Evolutionary conservation across 768 basidiomycete genomes (phyloP).

Genomic region (Mycena epipterygia): DNA sequence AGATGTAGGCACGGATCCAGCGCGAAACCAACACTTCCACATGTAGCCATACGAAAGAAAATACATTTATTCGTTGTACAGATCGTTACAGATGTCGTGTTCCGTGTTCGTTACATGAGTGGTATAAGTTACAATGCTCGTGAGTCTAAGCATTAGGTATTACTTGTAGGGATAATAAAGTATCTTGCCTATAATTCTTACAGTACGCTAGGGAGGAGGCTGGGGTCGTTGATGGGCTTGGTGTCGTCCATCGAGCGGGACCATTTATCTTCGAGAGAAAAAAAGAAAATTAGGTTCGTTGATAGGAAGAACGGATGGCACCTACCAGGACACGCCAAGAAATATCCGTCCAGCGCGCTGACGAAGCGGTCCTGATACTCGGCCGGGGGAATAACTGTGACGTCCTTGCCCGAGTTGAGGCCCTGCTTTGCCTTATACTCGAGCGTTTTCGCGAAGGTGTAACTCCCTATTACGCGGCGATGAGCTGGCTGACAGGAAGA

Average conservation of each 20-base stretch:
- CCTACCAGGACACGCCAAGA: conserved; percentile 81
- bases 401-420: conserved; percentile 73
- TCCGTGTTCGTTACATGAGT: conserved; percentile 19
- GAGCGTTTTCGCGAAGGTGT: conserved; percentile 87
- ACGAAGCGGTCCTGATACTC: conserved; percentile 87
- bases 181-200: conserved; percentile 34
- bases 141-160: conserved; percentile 24
- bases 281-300: neutral
- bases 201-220: conserved; percentile 59
- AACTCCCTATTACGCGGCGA: conserved; percentile 70
- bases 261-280: conserved; percentile 51
- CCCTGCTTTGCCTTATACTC: conserved; percentile 90
- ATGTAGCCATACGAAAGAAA: neutral
- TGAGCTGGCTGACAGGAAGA: neutral
- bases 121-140: conserved; percentile 20
- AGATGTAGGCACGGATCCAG: conserved; percentile 45
- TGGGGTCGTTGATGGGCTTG: conserved; percentile 54
- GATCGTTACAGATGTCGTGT: neutral
- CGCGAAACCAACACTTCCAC: neutral
- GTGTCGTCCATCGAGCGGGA: conserved; percentile 58
- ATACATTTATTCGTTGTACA: conserved; percentile 16
- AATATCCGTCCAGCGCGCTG: conserved; percentile 79
- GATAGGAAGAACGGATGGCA: neutral
- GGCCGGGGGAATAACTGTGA: conserved; percentile 84
- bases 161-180: conserved; percentile 9